phyloP scores from a whole-genome alignment of 2,329 filamentous ascomycete species.

The Sporothrix sp. region DNA sequence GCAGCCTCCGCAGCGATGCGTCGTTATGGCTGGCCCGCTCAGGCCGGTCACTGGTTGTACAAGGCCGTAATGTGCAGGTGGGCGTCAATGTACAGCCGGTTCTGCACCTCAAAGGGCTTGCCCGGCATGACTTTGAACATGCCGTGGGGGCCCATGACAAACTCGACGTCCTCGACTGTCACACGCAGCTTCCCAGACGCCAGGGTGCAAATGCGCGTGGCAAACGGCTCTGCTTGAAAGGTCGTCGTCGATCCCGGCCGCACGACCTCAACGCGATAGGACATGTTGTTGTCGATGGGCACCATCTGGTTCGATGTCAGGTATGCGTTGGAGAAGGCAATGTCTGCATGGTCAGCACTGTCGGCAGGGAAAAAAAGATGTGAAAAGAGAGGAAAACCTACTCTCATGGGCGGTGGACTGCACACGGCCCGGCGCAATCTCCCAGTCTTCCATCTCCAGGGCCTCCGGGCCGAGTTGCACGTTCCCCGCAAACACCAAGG shows the following conservation, averaged over 20 bases:
- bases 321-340: constrained; percentile 28
- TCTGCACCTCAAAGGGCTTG: constrained; percentile 30
- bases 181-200: constrained; percentile 25
- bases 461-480: constrained; percentile 14
- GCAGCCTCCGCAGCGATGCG: too few relatives aligned
- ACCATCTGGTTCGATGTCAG: constrained; percentile 21
- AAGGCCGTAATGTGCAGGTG: constrained; percentile 27
- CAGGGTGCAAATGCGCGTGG: constrained; percentile 23
- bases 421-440: constrained; percentile 27
- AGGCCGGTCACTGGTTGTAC: too few relatives aligned
- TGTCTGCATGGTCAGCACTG: constrained; percentile 16
- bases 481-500: constrained; percentile 17
- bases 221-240: constrained; percentile 17
- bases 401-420: constrained; percentile 15
- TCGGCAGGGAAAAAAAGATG: not conserved
- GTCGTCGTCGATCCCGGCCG: constrained; percentile 17
- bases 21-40: too few relatives aligned
- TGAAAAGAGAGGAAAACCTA: constrained; percentile 11
- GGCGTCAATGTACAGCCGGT: constrained; percentile 35
- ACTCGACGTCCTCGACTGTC: constrained; percentile 24
- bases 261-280: constrained; percentile 23
- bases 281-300: constrained; percentile 21
- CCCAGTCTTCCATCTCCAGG: constrained; percentile 30
- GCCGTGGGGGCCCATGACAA: constrained; percentile 35
- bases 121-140: constrained; percentile 35